Conservation (phyloP, 768 basidiomycete genomes). For the Kwoniella dejecticola region DNA sequence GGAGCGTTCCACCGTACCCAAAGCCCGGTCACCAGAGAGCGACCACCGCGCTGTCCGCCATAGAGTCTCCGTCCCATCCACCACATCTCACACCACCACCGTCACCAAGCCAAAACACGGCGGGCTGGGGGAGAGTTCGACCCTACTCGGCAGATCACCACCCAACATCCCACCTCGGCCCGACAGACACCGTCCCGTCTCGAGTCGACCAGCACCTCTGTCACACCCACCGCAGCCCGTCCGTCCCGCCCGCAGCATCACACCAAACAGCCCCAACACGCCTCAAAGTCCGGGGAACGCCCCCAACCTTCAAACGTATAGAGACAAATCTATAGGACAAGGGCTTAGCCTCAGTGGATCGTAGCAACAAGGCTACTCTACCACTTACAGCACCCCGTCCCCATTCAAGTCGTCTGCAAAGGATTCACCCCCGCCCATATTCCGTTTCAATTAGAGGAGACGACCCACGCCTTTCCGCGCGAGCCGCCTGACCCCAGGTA, state of each 20-base stretch:
- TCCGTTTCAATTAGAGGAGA: slow-evolving; percentile 64
- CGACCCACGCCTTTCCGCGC: slow-evolving; percentile 60
- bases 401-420: slow-evolving; percentile 78
- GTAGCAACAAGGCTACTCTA: slow-evolving; percentile 78
- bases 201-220: neutral
- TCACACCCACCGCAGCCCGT: neutral
- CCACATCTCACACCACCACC: neutral
- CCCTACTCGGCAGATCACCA: neutral
- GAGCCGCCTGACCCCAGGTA: slow-evolving; percentile 60
- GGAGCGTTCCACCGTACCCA: slow-evolving; percentile 1
- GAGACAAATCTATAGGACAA: slow-evolving; percentile 69
- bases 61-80: neutral
- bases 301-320: slow-evolving; percentile 15
- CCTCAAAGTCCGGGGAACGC: slow-evolving; percentile 5
- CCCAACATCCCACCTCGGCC: slow-evolving; percentile 8
- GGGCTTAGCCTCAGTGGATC: slow-evolving; percentile 75
- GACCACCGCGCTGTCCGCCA: too few relatives aligned
- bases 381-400: slow-evolving; percentile 69
- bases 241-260: neutral
- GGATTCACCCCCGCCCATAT: slow-evolving; percentile 69
- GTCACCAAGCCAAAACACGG: neutral
- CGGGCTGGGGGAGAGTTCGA: slow-evolving; percentile 34
- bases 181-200: slow-evolving; percentile 28
- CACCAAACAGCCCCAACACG: neutral
- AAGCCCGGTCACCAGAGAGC: neutral